Evolutionary conservation across 2,329 filamentous ascomycete genomes (phyloP).

Genomic region (Meredithiella fracta): DNA sequence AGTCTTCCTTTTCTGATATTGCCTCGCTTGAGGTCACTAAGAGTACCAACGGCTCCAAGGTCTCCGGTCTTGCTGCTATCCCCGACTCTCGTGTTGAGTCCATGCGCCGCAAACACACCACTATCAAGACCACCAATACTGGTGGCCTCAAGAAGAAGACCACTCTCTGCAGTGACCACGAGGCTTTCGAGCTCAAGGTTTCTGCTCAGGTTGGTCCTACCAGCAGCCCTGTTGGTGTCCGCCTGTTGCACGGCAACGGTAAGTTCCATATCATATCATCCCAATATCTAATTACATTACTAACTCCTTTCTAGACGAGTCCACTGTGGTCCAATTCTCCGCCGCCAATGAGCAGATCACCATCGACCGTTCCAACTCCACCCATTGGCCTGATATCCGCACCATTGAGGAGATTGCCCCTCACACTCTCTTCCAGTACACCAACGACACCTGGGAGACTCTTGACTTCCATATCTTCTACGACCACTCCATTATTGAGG

Average conservation of each 20-base stretch:
- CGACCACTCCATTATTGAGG: conserved; percentile 17
- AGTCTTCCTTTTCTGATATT: conserved; percentile 7
- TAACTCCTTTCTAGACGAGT: conserved; percentile 11
- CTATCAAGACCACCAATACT: conserved; percentile 12
- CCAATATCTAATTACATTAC: background rate
- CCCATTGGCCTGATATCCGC: conserved; percentile 11
- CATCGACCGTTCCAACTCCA: conserved; percentile 15
- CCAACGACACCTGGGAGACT: conserved; percentile 14
- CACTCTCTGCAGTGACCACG: conserved; percentile 9
- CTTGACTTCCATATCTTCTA: conserved; percentile 16
- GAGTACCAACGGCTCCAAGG: conserved; percentile 2
- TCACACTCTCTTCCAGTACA: conserved; percentile 12
- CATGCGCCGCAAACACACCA: conserved; percentile 10
- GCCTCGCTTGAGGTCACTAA: conserved; percentile 6
- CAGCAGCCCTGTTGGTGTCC: conserved; percentile 8
- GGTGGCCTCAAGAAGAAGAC: conserved; percentile 6
- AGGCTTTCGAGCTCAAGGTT: conserved; percentile 9
- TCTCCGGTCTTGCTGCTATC: conserved; percentile 7
- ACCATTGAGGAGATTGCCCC: conserved; percentile 11
- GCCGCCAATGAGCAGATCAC: conserved; percentile 14
- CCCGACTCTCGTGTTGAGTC: conserved; percentile 5
- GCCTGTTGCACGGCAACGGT: conserved; percentile 12
- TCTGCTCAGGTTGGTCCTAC: conserved; percentile 3
- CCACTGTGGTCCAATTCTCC: conserved; percentile 16
- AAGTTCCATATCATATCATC: background rate